Evolutionary conservation across 257 asterid genomes (phyloP), one percentile per base, ranked within the genome.

Genomic region (Eustoma russellianum): DNA sequence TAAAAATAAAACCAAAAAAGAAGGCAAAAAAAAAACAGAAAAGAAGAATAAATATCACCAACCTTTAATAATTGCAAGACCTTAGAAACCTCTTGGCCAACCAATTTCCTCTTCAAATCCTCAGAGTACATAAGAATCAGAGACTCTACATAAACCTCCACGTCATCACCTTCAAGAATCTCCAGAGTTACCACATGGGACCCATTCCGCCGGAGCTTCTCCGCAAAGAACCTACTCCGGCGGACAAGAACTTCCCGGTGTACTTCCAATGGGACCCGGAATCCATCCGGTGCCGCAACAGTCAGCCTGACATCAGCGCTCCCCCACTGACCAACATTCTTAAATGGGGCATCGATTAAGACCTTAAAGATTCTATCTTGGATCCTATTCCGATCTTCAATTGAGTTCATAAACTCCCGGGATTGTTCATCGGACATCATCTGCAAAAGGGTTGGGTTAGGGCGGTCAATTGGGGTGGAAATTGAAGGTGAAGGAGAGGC

Each of bases 101-200:
- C 57, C 64, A 92, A 77, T 68, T 71, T 76, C 65, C 50, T 58
- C 77, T 79, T 85, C 76, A 85, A 34, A 47, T 88, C 86, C 41
- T 79, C 79, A 48, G 53, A 70, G 66, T 92, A 92, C 95, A 92
- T 85, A 45, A 92, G 94, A 62, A 78, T 80, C 53, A 92, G 66
- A 1, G 85, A 83, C 67, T 92, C 86, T 60, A 92, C 79, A 52
- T 92, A 88, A 19, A 74, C 90, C 76, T 71, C 93, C 59, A 88
- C 93, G 62, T 92, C 93, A 69, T 84, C 95, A 59, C 94, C 81
- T 11, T 88, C 98, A 34, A 85, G 90, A 67, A 92, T 92, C 71
- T 92, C 98, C 35, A 92, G 93, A 5, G 86, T 68, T 6, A 65
- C 55, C 41, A 46, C 46, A 59, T 81, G 94, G 59, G 82, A 50